phyloP scores from a whole-genome alignment of 2,329 filamentous ascomycete genomes.

The Penicillium italicum region DNA sequence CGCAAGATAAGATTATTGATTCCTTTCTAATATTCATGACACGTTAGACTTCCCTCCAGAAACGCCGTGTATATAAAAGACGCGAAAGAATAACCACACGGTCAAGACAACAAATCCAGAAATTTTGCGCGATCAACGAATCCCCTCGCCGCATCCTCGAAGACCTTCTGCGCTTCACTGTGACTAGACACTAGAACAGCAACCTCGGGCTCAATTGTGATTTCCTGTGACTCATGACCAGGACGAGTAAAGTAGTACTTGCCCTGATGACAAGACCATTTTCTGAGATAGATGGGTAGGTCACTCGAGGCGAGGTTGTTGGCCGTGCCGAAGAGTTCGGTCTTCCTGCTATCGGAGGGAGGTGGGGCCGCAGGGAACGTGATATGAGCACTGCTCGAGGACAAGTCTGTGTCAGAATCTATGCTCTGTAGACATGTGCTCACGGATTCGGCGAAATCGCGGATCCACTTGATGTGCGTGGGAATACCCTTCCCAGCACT shows the following conservation, averaged over 20 bases:
- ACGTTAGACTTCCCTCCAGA: background rate
- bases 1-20: background rate
- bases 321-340: slow-evolving; percentile 15
- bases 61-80: background rate
- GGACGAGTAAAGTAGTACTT: slow-evolving; percentile 47
- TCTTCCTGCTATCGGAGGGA: slow-evolving; percentile 19
- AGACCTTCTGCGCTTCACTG: slow-evolving; percentile 13
- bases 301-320: slow-evolving; percentile 40
- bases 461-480: slow-evolving; percentile 39
- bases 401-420: background rate
- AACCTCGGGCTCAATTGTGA: slow-evolving; percentile 37
- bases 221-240: slow-evolving; percentile 44
- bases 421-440: slow-evolving; percentile 3
- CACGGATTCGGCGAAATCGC: slow-evolving; percentile 31
- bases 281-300: slow-evolving; percentile 44
- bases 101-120: background rate
- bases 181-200: slow-evolving; percentile 19
- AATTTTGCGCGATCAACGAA: background rate
- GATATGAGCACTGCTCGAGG: slow-evolving; percentile 1
- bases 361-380: slow-evolving; percentile 2
- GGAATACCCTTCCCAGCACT: slow-evolving; percentile 24
- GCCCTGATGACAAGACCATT: slow-evolving; percentile 47
- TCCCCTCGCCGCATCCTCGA: slow-evolving; percentile 20
- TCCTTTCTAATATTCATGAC: background rate
- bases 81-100: background rate